These are phyloP conservation scores for Polytrichum commune DNA, from an alignment of 225 moss, liverwort and hornwort genomes.

Conservation along the genomic window DNA sequence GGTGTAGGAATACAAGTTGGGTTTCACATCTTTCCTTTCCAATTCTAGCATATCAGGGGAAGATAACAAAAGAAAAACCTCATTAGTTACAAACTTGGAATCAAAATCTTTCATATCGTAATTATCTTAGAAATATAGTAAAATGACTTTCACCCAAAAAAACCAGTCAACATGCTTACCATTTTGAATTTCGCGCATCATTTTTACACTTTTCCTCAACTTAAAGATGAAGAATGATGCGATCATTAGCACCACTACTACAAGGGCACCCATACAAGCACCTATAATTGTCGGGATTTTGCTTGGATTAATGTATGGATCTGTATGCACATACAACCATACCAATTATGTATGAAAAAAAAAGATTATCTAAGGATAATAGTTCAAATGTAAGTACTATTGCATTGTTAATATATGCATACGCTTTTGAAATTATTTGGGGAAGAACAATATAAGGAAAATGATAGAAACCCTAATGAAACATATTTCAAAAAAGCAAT, in stretches of 20 bases:
- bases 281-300: constrained; percentile 4
- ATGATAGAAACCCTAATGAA: no score
- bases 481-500: no score
- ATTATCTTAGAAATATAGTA: no score
- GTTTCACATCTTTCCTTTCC: constrained; percentile 17
- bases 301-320: neutral
- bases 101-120: no score
- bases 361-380: no score
- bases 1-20: constrained; percentile 11
- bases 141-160: neutral
- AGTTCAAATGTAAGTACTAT: no score
- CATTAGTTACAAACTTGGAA: no score
- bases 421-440: no score
- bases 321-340: neutral
- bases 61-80: no score
- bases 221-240: constrained; percentile 1
- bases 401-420: no score
- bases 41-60: constrained; percentile 12
- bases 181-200: constrained; percentile 6
- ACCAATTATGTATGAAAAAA: neutral
- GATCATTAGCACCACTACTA: neutral
- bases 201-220: constrained; percentile 2
- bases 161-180: constrained; percentile 1
- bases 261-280: neutral
- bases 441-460: no score